These are phyloP conservation scores for Blastocystis sp. DNA, from an alignment of 352 stramenopile genomes.

Conservation along the genomic window DNA sequence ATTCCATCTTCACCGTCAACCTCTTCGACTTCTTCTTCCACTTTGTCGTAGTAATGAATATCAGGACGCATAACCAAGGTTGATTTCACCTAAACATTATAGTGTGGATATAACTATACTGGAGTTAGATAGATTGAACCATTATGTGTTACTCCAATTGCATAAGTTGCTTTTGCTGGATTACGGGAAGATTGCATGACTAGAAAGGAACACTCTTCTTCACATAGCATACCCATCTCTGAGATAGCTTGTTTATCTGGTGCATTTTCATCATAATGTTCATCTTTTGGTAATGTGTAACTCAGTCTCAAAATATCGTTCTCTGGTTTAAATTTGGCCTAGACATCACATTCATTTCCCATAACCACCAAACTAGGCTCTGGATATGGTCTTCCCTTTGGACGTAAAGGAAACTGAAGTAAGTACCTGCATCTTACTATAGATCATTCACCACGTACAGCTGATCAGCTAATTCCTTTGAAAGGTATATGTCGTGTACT, in stretches of 20 bases:
- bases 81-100: conserved; percentile 41
- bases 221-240: conserved; percentile 23
- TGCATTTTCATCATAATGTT: conserved; percentile 56
- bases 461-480: conserved; percentile 59
- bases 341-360: not conserved
- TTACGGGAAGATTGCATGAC: conserved; percentile 25
- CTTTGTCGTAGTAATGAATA: conserved; percentile 22
- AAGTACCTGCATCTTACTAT: conserved; percentile 32
- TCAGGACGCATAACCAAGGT: conserved; percentile 66
- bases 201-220: not conserved
- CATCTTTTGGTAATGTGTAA: conserved; percentile 50
- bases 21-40: not conserved
- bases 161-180: conserved; percentile 61
- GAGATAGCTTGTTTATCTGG: conserved; percentile 47
- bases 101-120: not conserved
- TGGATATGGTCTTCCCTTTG: conserved; percentile 55
- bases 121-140: conserved; percentile 56
- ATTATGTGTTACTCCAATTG: conserved; percentile 61
- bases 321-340: conserved; percentile 49
- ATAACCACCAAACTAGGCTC: not conserved
- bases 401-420: conserved; percentile 64
- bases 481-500: conserved; percentile 66
- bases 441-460: not conserved
- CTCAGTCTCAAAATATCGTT: conserved; percentile 60
- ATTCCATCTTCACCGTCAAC: conserved; percentile 12